Base-by-base conservation (phyloP, 2,329 filamentous ascomycete genomes). In the Dothideomycetes sp. region DNA sequence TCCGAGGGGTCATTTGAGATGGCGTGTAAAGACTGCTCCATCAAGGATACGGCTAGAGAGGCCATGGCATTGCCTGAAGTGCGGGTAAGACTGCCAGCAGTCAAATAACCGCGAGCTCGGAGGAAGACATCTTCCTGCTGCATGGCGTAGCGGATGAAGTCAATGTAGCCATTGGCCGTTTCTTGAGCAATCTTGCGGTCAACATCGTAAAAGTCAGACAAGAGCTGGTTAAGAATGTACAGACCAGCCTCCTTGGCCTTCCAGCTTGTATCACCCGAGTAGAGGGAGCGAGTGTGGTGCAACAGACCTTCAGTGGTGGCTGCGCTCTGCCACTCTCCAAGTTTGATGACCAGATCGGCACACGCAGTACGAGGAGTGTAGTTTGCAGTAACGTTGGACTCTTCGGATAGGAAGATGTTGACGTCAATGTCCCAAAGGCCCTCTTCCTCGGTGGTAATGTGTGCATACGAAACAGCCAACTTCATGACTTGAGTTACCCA, bases 361-460 rank as follows among this genome's bases (percentile, higher is more conserved):
- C 86, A 91, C 28, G 89, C 91, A 13, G 86, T 94, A 50, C 91
- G 79, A 11, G 91, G 84, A 0, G 91, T 95, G 64, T 96, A 98
- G 61, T 96, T 96, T 22, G 88, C 84, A 10, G 87, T 94, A 13
- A 95, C 83, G 2, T 87, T 89, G 2, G 86, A 89, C 64, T 96
- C 89, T 62, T 98, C 91, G 1, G 87, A 89, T 33, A 98, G 71
- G 62, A 93, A 98, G 2, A 98, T 74, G 44, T 94, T 96, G 51
- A 93, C 83, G 60, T 98, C 91, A 47, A 95, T 86, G 52, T 95
- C 86, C 91, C 91, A 98, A 8, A 98, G 65, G 6, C 84, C 86
- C 63, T 95, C 86, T 56, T 96, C 91, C 60, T 98, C 91, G 19
- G 78, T 80, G 2, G 84, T 88, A 52, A 98, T 93, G 49, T 89